Percentiles rank a stretch among this genome's conserved stretches.
phyloP scores from a whole-genome alignment of 257 asterid genomes.

The Nicotiana undulata region DNA sequence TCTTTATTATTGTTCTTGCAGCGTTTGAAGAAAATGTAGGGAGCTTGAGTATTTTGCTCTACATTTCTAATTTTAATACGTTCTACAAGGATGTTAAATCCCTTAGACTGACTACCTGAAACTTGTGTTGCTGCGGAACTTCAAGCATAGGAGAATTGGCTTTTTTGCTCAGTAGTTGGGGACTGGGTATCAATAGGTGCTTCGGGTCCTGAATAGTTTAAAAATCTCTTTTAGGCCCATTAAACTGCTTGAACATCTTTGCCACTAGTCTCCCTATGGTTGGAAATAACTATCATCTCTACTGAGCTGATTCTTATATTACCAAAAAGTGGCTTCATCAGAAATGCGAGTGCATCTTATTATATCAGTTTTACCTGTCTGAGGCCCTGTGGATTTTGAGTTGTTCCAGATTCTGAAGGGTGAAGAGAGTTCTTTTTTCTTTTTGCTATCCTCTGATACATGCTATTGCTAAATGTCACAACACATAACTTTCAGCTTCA shows the following conservation, averaged over 20 bases:
- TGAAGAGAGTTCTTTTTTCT: background rate
- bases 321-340: background rate
- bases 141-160: background rate
- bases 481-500: constrained; percentile 45
- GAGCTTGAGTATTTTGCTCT: too few relatives aligned
- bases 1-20: too few relatives aligned
- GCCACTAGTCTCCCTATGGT: background rate
- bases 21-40: too few relatives aligned
- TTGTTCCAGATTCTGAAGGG: background rate
- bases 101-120: background rate
- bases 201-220: background rate
- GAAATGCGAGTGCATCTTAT: background rate
- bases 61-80: background rate
- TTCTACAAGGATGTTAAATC: background rate
- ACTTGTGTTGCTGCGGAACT: background rate
- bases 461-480: constrained; percentile 4
- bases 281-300: background rate
- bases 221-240: background rate
- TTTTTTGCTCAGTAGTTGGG: background rate
- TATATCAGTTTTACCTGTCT: background rate
- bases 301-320: background rate
- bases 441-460: background rate
- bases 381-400: background rate
- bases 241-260: background rate
- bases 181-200: background rate